Evolutionary conservation across 129 eudicot genomes (phyloP).

Genomic region (Tagetes patula): DNA sequence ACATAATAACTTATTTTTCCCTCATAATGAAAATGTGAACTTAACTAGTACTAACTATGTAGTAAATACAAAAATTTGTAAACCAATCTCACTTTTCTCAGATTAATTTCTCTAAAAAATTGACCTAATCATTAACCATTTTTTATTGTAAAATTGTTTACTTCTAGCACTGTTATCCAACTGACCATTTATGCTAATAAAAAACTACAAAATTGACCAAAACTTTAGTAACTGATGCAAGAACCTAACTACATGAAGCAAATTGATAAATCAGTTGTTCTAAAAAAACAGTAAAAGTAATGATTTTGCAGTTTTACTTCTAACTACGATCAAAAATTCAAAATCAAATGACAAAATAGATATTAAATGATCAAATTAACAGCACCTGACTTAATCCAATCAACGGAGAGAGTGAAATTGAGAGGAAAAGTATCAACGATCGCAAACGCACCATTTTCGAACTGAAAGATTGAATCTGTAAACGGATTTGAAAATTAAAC

Average conservation of each 20-base stretch:
- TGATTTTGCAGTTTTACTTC: neutral
- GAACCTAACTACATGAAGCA: neutral
- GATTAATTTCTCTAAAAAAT: neutral
- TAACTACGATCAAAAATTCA: neutral
- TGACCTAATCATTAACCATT: neutral
- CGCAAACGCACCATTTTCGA: conserved; percentile 27
- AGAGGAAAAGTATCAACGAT: conserved; percentile 29
- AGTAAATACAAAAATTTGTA: neutral
- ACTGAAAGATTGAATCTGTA: conserved; percentile 16
- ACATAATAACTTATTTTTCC: neutral
- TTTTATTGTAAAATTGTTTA: neutral
- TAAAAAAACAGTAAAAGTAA: neutral
- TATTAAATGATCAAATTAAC: conserved; percentile 14
- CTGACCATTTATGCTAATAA: conserved; percentile 9
- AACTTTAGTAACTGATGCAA: conserved; percentile 3
- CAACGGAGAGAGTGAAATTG: conserved; percentile 23
- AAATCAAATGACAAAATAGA: neutral
- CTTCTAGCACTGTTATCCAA: neutral
- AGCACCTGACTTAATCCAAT: conserved; percentile 31
- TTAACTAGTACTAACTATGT: too few species aligned
- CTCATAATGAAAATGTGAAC: neutral
- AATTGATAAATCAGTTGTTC: neutral
- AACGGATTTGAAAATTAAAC: conserved; percentile 3
- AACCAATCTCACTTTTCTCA: neutral
- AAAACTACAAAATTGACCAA: neutral